Percentiles rank a stretch among this genome's conserved stretches.
Evolutionary conservation across 2,329 filamentous ascomycete genomes (phyloP).

Genomic region (Exophiala sideris): DNA sequence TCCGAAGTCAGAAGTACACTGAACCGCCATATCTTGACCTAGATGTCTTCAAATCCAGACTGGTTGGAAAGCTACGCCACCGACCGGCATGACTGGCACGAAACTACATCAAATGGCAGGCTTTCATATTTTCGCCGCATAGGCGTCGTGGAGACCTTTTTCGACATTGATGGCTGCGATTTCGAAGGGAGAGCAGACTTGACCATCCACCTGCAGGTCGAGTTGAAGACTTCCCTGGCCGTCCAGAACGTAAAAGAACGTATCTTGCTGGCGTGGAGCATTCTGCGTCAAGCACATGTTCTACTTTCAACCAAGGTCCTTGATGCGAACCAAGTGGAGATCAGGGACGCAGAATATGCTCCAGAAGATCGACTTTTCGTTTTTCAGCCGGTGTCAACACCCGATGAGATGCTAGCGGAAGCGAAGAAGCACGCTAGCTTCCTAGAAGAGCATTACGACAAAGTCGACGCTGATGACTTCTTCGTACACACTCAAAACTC

Average conservation of each 20-base stretch:
- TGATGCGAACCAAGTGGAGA: background rate
- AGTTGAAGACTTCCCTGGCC: constrained; percentile 13
- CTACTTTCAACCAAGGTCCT: constrained; percentile 17
- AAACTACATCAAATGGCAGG: background rate
- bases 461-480: constrained; percentile 19
- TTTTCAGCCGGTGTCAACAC: constrained; percentile 7
- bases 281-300: constrained; percentile 23
- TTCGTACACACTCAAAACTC: constrained; percentile 24
- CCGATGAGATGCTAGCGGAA: constrained; percentile 8
- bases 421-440: constrained; percentile 12
- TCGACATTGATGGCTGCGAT: constrained; percentile 24
- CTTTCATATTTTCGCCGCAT: constrained; percentile 13
- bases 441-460: constrained; percentile 18
- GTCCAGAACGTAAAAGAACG: constrained; percentile 10
- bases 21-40: background rate
- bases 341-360: background rate
- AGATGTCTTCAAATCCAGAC: background rate
- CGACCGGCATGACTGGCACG: constrained; percentile 12
- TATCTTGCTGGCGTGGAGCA: constrained; percentile 19
- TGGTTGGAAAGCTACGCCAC: constrained; percentile 20
- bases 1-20: background rate
- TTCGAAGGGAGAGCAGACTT: constrained; percentile 26
- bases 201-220: constrained; percentile 16
- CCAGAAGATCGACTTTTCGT: constrained; percentile 22
- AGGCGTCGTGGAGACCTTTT: constrained; percentile 25